These are phyloP conservation scores for Croton setiger DNA, from an alignment of 441 rosid species.

Conservation along the genomic window DNA sequence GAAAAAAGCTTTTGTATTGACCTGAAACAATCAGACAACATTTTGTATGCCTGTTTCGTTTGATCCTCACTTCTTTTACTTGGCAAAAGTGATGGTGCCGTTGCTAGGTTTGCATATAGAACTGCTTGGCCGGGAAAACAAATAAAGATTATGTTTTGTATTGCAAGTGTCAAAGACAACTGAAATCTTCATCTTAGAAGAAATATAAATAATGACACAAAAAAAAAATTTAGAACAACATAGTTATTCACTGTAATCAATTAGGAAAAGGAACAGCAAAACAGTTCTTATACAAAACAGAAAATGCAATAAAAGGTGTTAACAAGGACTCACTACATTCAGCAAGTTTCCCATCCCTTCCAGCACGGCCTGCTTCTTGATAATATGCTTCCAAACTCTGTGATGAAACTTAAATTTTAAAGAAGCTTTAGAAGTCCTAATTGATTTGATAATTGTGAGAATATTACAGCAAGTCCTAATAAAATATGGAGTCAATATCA, in stretches of 20 bases:
- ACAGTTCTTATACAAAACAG: neutral
- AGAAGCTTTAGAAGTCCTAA: slow-evolving; percentile 6
- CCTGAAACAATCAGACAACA: slow-evolving; percentile 87
- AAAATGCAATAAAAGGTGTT: neutral
- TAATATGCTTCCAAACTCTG: slow-evolving; percentile 95
- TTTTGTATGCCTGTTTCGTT: slow-evolving; percentile 62
- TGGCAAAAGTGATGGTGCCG: slow-evolving; percentile 68
- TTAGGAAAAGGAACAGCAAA: neutral
- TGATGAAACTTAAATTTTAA: slow-evolving; percentile 18
- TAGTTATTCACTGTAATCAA: neutral
- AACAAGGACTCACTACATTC: slow-evolving; percentile 64
- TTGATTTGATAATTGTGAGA: neutral
- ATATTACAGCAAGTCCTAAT: neutral
- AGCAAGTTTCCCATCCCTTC: slow-evolving; percentile 88
- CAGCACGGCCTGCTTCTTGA: slow-evolving; percentile 99
- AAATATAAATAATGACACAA: neutral
- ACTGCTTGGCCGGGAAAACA: slow-evolving; percentile 36
- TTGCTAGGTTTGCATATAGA: slow-evolving; percentile 67
- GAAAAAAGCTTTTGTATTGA: slow-evolving; percentile 14
- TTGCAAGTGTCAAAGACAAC: neutral
- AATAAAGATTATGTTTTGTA: neutral
- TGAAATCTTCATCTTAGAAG: slow-evolving; percentile 5
- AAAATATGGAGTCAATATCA: slow-evolving; percentile 3
- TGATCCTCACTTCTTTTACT: slow-evolving; percentile 73
- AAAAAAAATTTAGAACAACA: slow-evolving; percentile 2